Evolutionary conservation across 177 flowering plant species (phyloP).

Genomic region (Telopea speciosissima): DNA sequence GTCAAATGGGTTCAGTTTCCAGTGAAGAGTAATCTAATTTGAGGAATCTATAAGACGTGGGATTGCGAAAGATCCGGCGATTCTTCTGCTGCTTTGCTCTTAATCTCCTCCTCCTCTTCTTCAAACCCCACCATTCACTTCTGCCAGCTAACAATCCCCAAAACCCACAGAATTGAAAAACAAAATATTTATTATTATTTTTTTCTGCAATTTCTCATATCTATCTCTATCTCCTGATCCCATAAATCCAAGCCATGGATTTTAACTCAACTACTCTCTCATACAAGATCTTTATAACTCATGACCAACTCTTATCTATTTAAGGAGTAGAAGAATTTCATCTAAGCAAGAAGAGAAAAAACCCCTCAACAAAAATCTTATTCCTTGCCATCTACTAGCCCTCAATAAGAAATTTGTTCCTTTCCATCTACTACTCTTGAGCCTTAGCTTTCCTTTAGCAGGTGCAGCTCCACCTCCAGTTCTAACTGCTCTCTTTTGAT

Average conservation of each 20-base stretch:
- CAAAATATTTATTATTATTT: neutral
- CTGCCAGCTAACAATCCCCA: conserved; percentile 37
- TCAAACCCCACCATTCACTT: conserved; percentile 4
- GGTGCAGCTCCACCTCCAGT: neutral
- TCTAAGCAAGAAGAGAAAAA: neutral
- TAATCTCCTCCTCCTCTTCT: conserved; percentile 7
- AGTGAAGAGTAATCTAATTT: neutral
- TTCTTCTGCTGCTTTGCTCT: conserved; percentile 21
- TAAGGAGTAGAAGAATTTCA: neutral
- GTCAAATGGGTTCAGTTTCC: conserved; percentile 11
- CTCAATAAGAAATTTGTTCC: too few relatives aligned
- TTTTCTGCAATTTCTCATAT: neutral
- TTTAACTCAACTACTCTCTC: neutral
- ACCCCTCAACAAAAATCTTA: neutral
- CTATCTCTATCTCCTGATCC: conserved; percentile 8
- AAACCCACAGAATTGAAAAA: neutral
- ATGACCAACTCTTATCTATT: neutral
- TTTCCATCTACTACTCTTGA: neutral
- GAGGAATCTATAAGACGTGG: conserved; percentile 26
- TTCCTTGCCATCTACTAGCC: too few relatives aligned
- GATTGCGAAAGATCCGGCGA: conserved; percentile 34
- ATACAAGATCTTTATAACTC: neutral
- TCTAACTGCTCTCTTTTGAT: conserved; percentile 1
- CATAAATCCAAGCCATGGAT: neutral
- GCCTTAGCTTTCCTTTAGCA: neutral